phyloP scores from a whole-genome alignment of 2,329 filamentous ascomycete species.

The Dothiorella sarmentorum region DNA sequence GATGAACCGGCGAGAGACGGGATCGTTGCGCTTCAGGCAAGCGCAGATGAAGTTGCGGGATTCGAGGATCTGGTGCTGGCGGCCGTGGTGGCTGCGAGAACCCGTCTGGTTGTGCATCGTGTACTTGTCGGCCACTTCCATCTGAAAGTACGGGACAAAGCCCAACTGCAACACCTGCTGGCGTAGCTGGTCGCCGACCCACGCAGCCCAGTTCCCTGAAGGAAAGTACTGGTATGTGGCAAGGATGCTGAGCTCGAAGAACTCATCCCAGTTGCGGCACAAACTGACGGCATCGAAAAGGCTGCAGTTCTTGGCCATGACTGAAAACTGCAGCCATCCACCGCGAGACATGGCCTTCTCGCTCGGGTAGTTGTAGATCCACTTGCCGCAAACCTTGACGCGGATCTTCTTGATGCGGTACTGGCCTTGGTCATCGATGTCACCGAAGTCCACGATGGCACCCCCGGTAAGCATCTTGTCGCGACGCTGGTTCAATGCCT shows the following conservation, averaged over 20 bases:
- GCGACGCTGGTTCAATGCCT: conserved; percentile 25
- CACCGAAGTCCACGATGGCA: conserved; percentile 35
- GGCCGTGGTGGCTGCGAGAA: conserved; percentile 31
- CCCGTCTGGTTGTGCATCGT: conserved; percentile 34
- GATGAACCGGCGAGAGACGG: conserved; percentile 41
- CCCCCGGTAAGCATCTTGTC: conserved; percentile 20
- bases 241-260: conserved; percentile 48
- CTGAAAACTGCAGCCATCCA: conserved; percentile 51
- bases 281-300: conserved; percentile 46
- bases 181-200: conserved; percentile 38
- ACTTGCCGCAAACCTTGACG: conserved; percentile 47
- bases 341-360: conserved; percentile 46
- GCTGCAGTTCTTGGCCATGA: conserved; percentile 49
- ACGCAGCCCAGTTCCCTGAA: conserved; percentile 44
- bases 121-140: conserved; percentile 32
- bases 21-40: conserved; percentile 43
- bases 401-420: conserved; percentile 39
- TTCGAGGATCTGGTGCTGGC: conserved; percentile 35
- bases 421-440: conserved; percentile 33
- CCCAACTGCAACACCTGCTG: conserved; percentile 43
- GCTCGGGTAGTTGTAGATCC: conserved; percentile 52
- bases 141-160: conserved; percentile 37
- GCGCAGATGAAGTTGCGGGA: conserved; percentile 42
- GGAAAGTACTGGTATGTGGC: conserved; percentile 48
- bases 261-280: conserved; percentile 51